Conservation (phyloP, 106 monocot genomes). For the Acanthochlamys bracteata region DNA sequence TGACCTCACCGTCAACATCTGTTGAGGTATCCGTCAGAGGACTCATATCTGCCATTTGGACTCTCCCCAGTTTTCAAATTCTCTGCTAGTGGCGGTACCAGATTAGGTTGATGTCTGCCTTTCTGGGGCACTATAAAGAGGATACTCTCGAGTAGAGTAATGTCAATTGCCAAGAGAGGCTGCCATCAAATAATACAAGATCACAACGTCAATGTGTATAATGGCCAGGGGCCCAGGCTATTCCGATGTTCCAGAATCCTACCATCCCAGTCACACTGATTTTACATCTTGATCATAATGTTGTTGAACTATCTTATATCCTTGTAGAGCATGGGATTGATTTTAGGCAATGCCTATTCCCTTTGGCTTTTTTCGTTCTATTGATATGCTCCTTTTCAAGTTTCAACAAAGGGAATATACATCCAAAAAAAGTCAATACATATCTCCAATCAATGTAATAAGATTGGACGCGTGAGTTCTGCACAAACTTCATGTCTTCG, state of each 20-base stretch:
- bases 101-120: conserved; percentile 21
- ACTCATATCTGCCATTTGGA: conserved; percentile 70
- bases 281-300: no score
- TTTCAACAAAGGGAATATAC: no score
- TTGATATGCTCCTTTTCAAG: no score
- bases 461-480: no score
- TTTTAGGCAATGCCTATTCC: no score
- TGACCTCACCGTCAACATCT: conserved; percentile 75
- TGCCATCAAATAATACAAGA: conserved; percentile 10
- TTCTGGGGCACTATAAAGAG: conserved; percentile 16
- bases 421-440: no score
- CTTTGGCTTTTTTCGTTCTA: no score
- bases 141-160: conserved; percentile 16
- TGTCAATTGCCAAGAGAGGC: conserved; percentile 25
- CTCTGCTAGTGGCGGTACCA: conserved; percentile 28
- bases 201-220: neutral
- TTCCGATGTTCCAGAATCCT: neutral
- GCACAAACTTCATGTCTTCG: no score
- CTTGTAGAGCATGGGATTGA: no score
- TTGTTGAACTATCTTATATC: no score
- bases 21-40: conserved; percentile 87
- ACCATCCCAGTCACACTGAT: neutral
- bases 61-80: conserved; percentile 63
- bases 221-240: neutral
- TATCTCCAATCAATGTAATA: no score